Evolutionary conservation across 768 basidiomycete genomes (phyloP).

Genomic region (Suillus tomentosus): DNA sequence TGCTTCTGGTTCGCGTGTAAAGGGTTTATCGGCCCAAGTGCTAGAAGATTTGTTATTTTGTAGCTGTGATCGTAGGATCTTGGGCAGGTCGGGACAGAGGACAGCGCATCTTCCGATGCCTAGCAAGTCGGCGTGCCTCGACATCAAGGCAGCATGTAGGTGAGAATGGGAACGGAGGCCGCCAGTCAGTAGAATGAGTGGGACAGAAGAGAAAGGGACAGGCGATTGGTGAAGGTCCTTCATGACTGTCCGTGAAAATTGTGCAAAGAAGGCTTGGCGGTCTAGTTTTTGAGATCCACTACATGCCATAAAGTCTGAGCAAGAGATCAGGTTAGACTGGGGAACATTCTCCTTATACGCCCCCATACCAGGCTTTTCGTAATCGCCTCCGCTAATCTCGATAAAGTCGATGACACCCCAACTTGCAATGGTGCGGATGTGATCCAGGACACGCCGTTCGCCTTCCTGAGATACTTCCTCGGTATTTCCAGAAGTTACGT

Average conservation of each 20-base stretch:
- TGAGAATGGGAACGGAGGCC: slow-evolving; percentile 65
- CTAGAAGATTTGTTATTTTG: slow-evolving; percentile 2
- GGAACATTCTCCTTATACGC: slow-evolving; percentile 20
- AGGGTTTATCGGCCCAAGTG: slow-evolving; percentile 32
- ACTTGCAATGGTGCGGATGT: slow-evolving; percentile 58
- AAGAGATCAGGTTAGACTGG: slow-evolving; percentile 3
- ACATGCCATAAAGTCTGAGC: slow-evolving; percentile 46
- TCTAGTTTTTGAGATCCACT: slow-evolving; percentile 28
- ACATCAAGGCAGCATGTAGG: slow-evolving; percentile 52
- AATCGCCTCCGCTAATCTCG: slow-evolving; percentile 87
- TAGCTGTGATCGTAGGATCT: slow-evolving; percentile 30
- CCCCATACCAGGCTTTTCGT: slow-evolving; percentile 69
- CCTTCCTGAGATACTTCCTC: slow-evolving; percentile 35
- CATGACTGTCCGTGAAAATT: slow-evolving; percentile 62
- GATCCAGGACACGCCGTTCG: slow-evolving; percentile 49
- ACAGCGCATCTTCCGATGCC: slow-evolving; percentile 75
- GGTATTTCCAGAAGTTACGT: slow-evolving; percentile 40
- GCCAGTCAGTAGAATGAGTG: slow-evolving; percentile 79
- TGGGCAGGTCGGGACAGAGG: slow-evolving; percentile 61
- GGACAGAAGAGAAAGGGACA: slow-evolving; percentile 33
- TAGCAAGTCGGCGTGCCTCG: slow-evolving; percentile 67
- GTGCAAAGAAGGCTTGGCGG: slow-evolving; percentile 75
- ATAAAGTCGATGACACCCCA: slow-evolving; percentile 80
- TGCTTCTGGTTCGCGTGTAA: slow-evolving; percentile 41
- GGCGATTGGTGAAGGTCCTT: slow-evolving; percentile 24